Base-by-base conservation (phyloP, 1,284 basidiomycete genomes). In the Trametes hirsuta region DNA sequence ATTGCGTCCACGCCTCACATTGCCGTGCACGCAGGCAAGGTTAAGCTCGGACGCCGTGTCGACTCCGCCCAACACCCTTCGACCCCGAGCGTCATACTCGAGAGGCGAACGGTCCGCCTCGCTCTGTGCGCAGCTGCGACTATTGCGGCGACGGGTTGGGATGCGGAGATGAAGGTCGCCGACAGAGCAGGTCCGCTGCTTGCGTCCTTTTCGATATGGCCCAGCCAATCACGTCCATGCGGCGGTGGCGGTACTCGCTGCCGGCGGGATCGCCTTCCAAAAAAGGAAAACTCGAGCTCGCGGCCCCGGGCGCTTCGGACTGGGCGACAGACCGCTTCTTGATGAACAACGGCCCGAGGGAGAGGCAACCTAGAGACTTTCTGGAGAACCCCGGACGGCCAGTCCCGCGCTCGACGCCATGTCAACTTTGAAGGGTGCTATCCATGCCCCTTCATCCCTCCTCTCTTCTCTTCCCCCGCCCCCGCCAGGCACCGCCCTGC, bases 401-500 rank as follows among this genome's bases (percentile, higher is more conserved):
- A 52, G 37, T 45, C 55, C 56, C 56, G 56, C 56, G 56, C 37
- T 52, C 49, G 49, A 47, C 44, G 34, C 57, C 56, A 63, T 57
- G 61, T 52, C 54, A 41, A 47, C 30, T 30, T 30, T 30, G 30
- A 30, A 30, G 30, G 37, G 42, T n/a, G 54, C 41, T 46, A 41
- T 25, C 48, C 52, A 10, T 25, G 46, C 47, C 36, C 41, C 46
- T 37, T 41, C 36, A 18, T 49, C 41, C 21, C 51, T 21, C 47
- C 35, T 41, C 46, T 46, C 44, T 35, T 41, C 42, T 42, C 50
- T 40, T 49, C 48, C 37, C 21, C 51, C 44, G 45, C 55, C 57
- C 18, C 45, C 47, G 45, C 53, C 50, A 53, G 53, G 53, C 62
- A 62, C 56, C 57, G 59, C 57, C 54, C 55, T 66, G 59, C 61